These are phyloP conservation scores for Ustulina deusta DNA, from an alignment of 2,329 filamentous ascomycete species.

Conservation along the genomic window DNA sequence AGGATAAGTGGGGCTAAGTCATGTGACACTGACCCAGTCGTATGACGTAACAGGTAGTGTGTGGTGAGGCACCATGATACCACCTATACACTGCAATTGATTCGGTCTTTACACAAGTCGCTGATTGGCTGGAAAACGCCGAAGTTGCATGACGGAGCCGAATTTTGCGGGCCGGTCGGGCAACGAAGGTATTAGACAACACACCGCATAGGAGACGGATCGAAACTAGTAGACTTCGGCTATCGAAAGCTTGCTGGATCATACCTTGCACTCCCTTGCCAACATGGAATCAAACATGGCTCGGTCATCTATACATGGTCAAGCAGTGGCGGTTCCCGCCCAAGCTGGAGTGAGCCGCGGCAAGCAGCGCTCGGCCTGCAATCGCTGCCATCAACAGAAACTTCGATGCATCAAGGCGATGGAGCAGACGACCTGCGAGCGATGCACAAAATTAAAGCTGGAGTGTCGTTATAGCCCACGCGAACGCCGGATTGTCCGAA, in stretches of 20 bases:
- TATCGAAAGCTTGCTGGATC: background rate
- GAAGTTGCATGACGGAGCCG: constrained; percentile 25
- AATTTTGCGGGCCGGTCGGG: constrained; percentile 2
- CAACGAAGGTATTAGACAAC: too few species aligned
- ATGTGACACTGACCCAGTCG: too few species aligned
- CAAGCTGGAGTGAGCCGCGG: background rate
- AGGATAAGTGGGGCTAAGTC: too few species aligned
- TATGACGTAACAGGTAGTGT: too few species aligned
- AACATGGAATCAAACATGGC: background rate
- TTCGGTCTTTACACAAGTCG: constrained; percentile 21
- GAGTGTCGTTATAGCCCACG: constrained; percentile 30
- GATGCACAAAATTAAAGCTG: constrained; percentile 18
- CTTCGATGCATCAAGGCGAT: constrained; percentile 31
- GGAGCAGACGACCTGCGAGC: constrained; percentile 18
- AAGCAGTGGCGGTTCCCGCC: background rate
- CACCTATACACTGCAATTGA: background rate
- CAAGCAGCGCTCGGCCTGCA: constrained; percentile 32
- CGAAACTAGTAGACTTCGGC: background rate
- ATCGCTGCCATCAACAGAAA: constrained; percentile 35
- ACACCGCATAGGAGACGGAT: background rate
- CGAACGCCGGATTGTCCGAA: constrained; percentile 5
- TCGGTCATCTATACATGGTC: background rate
- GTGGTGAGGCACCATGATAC: background rate
- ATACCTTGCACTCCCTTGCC: too few species aligned
- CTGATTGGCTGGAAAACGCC: constrained; percentile 37